Evolutionary conservation across 2,329 filamentous ascomycete genomes (phyloP), one percentile per base, ranked within the genome.

Genomic region (Dactylellina sp.): DNA sequence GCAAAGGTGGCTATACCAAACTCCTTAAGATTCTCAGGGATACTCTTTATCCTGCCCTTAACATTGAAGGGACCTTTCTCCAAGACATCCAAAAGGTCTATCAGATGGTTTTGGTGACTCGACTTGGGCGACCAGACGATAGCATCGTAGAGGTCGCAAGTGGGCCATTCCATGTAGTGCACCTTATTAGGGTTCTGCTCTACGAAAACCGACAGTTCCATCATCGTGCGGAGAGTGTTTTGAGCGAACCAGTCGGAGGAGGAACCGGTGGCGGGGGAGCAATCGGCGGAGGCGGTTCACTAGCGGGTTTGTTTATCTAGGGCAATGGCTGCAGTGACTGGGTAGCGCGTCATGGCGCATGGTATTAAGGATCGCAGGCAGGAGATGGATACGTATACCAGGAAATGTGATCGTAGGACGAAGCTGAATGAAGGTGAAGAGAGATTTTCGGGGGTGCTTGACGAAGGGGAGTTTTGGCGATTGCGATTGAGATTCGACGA

Each of bases 81-180:
- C n/a, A 70, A 50, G 12, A 78, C 76, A 35, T 78, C 74, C 24
- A 78, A 47, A 1, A 78, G 68, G 28, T 78, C 76, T 32, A 76
- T 76, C 9, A 78, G 61, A 2, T 50, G 25, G 20, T 66, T 59
- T 28, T 53, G 20, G n/a, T 62, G 70, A 22, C 22, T 56, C 11
- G 70, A 74, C 39, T 74, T 74, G 7, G 28, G 53, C 47, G 70
- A 74, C 42, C 55, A 62, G 28, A 74, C 70, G 22, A 53, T 44
- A 28, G 70, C 70, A 20, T 74, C 70, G 28, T 74, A 55, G 42
- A 74, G 70, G 32, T 74, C 61, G 47, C 50, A 32, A 49, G 70
- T 74, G 16, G 70, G 70, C 70, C 61, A 74, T 25, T 66, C 46
- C 11, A 49, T 62, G 16, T 57, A 55, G 42, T 60, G 44, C 16